These are phyloP conservation scores for Chytriomyces sp. DNA, from an alignment of 192 early-diverging fungal genomes.

Conservation along the genomic window DNA sequence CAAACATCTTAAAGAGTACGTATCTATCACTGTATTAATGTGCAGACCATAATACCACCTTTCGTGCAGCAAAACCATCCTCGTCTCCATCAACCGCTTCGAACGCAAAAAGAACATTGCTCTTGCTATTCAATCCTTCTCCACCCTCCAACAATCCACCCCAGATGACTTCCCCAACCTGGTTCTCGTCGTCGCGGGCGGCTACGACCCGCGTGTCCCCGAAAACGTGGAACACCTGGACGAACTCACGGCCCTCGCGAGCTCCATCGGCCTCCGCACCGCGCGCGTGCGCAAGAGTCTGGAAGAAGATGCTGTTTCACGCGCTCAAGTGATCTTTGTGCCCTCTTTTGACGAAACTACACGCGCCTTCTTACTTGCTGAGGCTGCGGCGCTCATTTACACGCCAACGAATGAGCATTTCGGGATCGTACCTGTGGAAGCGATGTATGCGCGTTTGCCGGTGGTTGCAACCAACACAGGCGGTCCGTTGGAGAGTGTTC, in stretches of 20 bases:
- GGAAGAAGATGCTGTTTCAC: conserved; percentile 6
- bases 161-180: conserved; percentile 41
- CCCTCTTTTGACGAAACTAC: conserved; percentile 85
- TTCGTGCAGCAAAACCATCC: conserved; percentile 2
- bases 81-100: conserved; percentile 95
- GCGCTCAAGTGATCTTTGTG: conserved; percentile 75
- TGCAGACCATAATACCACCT: not conserved
- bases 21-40: not conserved
- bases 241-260: conserved; percentile 69
- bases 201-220: conserved; percentile 79
- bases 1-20: conserved; percentile 1
- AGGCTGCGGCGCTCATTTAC: conserved; percentile 72
- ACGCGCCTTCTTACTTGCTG: conserved; percentile 69
- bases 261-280: conserved; percentile 45
- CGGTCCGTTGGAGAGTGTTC: conserved; percentile 82
- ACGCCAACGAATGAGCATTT: conserved; percentile 95
- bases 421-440: conserved; percentile 96
- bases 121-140: conserved; percentile 79
- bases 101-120: conserved; percentile 91
- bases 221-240: conserved; percentile 86
- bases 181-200: conserved; percentile 79
- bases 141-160: conserved; percentile 39
- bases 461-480: conserved; percentile 87
- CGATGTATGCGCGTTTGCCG: conserved; percentile 86
- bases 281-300: conserved; percentile 44